A percentile compares a stretch with the other conserved stretches of the same genome.
These are phyloP conservation scores for Paxillus involutus DNA, from an alignment of 768 basidiomycete genomes.

Conservation along the genomic window DNA sequence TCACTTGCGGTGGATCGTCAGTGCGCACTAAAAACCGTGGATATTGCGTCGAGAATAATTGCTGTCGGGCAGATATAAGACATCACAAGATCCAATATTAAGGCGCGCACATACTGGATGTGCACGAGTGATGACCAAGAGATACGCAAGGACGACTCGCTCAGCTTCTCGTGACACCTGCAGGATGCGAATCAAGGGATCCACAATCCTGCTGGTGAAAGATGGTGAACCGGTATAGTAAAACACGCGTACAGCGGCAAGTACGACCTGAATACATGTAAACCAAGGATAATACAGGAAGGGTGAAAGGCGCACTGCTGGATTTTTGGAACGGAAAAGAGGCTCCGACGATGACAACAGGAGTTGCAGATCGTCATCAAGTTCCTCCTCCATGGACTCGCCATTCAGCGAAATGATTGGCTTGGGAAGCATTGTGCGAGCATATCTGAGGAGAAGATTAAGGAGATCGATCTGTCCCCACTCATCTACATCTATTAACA, in stretches of 20 bases:
- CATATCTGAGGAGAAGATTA: slow-evolving; percentile 79
- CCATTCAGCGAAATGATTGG: slow-evolving; percentile 41
- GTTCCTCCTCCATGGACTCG: slow-evolving; percentile 47
- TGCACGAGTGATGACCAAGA: slow-evolving; percentile 62
- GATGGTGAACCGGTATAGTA: slow-evolving; percentile 71
- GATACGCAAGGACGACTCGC: slow-evolving; percentile 70
- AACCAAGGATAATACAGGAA: not conserved
- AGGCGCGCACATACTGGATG: slow-evolving; percentile 54
- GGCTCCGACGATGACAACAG: slow-evolving; percentile 72
- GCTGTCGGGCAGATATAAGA: slow-evolving; percentile 14
- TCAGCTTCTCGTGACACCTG: slow-evolving; percentile 70
- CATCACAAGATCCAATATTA: not conserved
- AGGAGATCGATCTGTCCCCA: slow-evolving; percentile 91
- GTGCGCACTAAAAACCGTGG: slow-evolving; percentile 67
- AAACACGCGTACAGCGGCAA: slow-evolving; percentile 71
- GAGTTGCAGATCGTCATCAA: slow-evolving; percentile 78
- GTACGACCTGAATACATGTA: slow-evolving; percentile 58
- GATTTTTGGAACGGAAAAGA: slow-evolving; percentile 82
- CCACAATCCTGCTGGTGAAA: slow-evolving; percentile 54
- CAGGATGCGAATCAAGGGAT: slow-evolving; percentile 75
- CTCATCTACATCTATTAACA: slow-evolving; percentile 91
- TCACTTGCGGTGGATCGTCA: slow-evolving; percentile 64
- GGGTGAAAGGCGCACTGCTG: slow-evolving; percentile 58
- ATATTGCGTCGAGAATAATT: slow-evolving; percentile 61
- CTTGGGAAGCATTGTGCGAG: slow-evolving; percentile 75